A percentile compares a stretch with the other conserved stretches of the same genome.
These are phyloP conservation scores for Citrus cavaleriei DNA, from an alignment of 345 rosid genomes.

Conservation along the genomic window DNA sequence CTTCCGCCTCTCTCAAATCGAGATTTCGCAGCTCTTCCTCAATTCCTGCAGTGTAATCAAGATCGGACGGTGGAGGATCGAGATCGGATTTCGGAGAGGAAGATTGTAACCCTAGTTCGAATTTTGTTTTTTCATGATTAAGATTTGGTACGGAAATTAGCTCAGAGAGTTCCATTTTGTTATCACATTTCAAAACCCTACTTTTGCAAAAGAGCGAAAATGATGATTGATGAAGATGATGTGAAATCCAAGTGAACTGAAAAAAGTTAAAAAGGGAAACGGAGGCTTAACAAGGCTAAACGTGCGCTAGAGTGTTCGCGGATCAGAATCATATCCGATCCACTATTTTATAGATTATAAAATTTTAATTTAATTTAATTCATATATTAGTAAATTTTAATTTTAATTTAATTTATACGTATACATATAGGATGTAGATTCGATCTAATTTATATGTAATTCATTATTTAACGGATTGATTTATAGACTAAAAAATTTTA, in stretches of 20 bases:
- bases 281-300: neutral
- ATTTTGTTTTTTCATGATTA: slow-evolving; percentile 1
- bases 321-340: too few relatives aligned
- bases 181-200: slow-evolving; percentile 27
- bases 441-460: fast-evolving
- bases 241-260: neutral
- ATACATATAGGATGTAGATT: fast-evolving
- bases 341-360: fast-evolving
- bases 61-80: slow-evolving; percentile 31
- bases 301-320: neutral
- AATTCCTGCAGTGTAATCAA: slow-evolving; percentile 15
- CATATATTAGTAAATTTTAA: fast-evolving
- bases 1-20: slow-evolving; percentile 21
- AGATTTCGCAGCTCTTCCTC: slow-evolving; percentile 31
- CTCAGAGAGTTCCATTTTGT: slow-evolving; percentile 11
- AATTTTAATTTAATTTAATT: too few relatives aligned
- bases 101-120: slow-evolving; percentile 9
- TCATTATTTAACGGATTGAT: fast-evolving
- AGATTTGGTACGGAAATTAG: neutral
- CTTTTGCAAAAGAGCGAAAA: neutral
- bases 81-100: slow-evolving; percentile 6
- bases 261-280: neutral
- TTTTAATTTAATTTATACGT: too few relatives aligned
- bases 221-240: neutral
- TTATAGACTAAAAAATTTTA: fast-evolving